Conservation (phyloP, 306 rosid genomes). For the Gleditsia sinensis region DNA sequence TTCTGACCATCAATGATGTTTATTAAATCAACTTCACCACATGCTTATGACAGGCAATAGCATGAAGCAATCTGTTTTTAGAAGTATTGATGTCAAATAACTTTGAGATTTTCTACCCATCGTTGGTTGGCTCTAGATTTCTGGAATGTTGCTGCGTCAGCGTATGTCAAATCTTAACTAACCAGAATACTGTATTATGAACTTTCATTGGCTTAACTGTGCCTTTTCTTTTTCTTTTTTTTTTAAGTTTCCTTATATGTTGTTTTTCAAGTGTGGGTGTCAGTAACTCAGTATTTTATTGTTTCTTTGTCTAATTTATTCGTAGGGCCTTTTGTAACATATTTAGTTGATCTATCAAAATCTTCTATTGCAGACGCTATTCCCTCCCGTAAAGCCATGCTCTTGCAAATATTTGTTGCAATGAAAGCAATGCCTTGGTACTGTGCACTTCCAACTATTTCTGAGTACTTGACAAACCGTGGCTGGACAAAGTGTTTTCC, state of each 20-base stretch:
- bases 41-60: neutral
- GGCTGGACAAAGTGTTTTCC: slow-evolving; percentile 82
- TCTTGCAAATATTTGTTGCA: slow-evolving; percentile 77
- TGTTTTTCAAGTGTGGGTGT: neutral
- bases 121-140: slow-evolving; percentile 9
- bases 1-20: neutral
- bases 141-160: neutral
- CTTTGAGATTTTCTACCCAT: neutral
- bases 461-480: slow-evolving; percentile 79
- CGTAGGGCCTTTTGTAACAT: neutral
- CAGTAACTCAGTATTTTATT: neutral
- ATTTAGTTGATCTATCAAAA: slow-evolving; percentile 26
- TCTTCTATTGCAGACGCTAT: slow-evolving; percentile 66
- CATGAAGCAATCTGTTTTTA: slow-evolving; percentile 16
- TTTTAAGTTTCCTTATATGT: neutral
- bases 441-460: slow-evolving; percentile 65
- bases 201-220: too few relatives aligned
- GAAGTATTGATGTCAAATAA: neutral
- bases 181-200: too few relatives aligned
- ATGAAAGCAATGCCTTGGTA: slow-evolving; percentile 95
- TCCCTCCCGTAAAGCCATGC: slow-evolving; percentile 77
- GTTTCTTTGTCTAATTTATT: slow-evolving; percentile 8
- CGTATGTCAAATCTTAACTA: neutral
- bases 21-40: neutral
- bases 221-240: too few relatives aligned